Conservation (phyloP, 495 filamentous ascomycete genomes). For the Penicillium cosmopolitanum region DNA sequence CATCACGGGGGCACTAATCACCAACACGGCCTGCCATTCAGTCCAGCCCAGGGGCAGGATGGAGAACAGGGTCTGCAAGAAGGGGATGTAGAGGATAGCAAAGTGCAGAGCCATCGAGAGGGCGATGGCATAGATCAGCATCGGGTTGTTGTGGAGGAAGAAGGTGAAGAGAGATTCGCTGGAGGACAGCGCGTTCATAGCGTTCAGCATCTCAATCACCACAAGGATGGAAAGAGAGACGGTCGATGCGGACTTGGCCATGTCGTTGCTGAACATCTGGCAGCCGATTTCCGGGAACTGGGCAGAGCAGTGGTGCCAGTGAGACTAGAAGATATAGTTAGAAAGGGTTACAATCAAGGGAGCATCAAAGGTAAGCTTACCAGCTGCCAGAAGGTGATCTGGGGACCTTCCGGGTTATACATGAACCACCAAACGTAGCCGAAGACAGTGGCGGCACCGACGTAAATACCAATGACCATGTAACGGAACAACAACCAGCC, state of each 20-base stretch:
- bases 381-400: conserved; percentile 91
- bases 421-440: conserved; percentile 99
- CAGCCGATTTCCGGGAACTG: conserved; percentile 92
- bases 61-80: conserved; percentile 86
- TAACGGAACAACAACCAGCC: conserved; percentile 99
- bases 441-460: conserved; percentile 92
- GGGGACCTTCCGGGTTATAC: conserved; percentile 88
- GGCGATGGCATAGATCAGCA: conserved; percentile 90
- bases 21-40: conserved; percentile 92
- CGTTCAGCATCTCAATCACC: conserved; percentile 99
- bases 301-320: conserved; percentile 91
- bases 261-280: conserved; percentile 88
- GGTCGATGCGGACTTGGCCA: conserved; percentile 92
- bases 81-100: conserved; percentile 86
- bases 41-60: conserved; percentile 86
- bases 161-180: conserved; percentile 94
- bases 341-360: conserved; percentile 13
- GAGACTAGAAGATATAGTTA: conserved; percentile 52
- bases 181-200: conserved; percentile 96
- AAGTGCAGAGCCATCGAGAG: conserved; percentile 98
- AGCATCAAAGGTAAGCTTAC: conserved; percentile 40
- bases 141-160: conserved; percentile 95
- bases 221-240: conserved; percentile 90
- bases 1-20: conserved; percentile 92
- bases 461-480: conserved; percentile 93